Conservation (phyloP, 352 stramenopile species). For the Phytophthora idaei region DNA sequence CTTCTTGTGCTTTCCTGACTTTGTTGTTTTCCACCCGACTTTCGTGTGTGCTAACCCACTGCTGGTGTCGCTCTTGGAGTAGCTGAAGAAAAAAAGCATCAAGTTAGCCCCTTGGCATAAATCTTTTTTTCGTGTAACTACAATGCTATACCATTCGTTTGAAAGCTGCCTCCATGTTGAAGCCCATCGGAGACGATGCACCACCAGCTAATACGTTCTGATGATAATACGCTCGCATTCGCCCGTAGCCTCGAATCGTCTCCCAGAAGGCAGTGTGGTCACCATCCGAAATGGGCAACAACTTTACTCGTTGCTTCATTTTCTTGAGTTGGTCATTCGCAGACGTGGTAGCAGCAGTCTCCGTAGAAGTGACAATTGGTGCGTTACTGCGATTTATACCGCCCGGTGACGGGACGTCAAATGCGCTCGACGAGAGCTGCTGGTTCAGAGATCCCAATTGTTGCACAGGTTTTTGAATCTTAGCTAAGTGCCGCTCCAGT, state of each 20-base stretch:
- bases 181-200: constrained; percentile 51
- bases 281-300: constrained; percentile 53
- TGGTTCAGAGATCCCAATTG: constrained; percentile 17
- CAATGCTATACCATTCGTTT: constrained; percentile 41
- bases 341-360: constrained; percentile 3
- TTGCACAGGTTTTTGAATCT: constrained; percentile 9
- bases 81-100: constrained; percentile 41
- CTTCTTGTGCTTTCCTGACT: constrained; percentile 47
- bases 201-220: constrained; percentile 33
- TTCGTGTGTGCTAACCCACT: constrained; percentile 50
- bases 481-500: constrained; percentile 21
- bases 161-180: constrained; percentile 67
- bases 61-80: constrained; percentile 45
- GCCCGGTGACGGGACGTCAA: constrained; percentile 20
- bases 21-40: constrained; percentile 35
- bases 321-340: constrained; percentile 50
- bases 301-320: constrained; percentile 49
- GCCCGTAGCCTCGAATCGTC: constrained; percentile 51
- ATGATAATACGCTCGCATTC: constrained; percentile 43
- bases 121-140: not conserved
- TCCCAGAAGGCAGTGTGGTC: constrained; percentile 49
- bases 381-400: not conserved
- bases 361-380: not conserved
- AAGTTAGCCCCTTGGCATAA: not conserved
- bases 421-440: constrained; percentile 17